Evolutionary conservation across 31 red algal genomes (phyloP), one percentile per base, ranked within the genome.

Genomic region (Asparagopsis taxiformis): DNA sequence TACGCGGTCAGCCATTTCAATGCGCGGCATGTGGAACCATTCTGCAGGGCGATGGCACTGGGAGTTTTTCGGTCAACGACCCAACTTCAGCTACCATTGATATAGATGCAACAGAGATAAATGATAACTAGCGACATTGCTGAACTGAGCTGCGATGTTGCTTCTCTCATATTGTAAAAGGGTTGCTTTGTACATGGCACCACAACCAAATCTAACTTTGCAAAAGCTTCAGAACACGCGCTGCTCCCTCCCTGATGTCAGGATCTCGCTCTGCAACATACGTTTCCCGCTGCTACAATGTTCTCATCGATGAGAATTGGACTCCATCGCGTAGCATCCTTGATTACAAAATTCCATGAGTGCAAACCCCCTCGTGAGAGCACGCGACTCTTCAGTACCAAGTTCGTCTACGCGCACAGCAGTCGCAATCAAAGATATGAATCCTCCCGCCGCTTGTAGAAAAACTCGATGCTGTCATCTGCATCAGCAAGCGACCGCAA

Each of bases 51-150:
- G 92, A 90, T 16, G 39, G 59, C 26, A 48, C 51, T 11, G 92
- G 85, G 0, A 37, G 54, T 39, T 95, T 95, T 82, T 87, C 74
- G 0, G 80, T 89, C 13, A 89, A 77, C 22, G 92, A 95, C 25
- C 84, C 84, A 6, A 75, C 84, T 16, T 79, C 77, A 17, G 92
- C 92, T 29, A 89, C 85, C 9, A 84, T 95, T 33, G 84, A 95
- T 51, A 84, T 95, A 51, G 84, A 95, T 28, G 92, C 92, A 6
- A 76, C 55, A 67, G 79, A 89, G 32, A 68, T 92, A 22, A 64
- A 84, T 70, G 72, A 88, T 48, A n/a, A 44, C 26, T 31, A 8
- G 5, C 20, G 16, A 3, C 3, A 16, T 41, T n/a, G n/a, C n/a
- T n/a, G n/a, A n/a, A n/a, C n/a, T n/a, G n/a, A n/a, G n/a, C n/a